Evolutionary conservation across 805 yeast genomes (phyloP).

Genomic region (Wickerhamiella nectarea): DNA sequence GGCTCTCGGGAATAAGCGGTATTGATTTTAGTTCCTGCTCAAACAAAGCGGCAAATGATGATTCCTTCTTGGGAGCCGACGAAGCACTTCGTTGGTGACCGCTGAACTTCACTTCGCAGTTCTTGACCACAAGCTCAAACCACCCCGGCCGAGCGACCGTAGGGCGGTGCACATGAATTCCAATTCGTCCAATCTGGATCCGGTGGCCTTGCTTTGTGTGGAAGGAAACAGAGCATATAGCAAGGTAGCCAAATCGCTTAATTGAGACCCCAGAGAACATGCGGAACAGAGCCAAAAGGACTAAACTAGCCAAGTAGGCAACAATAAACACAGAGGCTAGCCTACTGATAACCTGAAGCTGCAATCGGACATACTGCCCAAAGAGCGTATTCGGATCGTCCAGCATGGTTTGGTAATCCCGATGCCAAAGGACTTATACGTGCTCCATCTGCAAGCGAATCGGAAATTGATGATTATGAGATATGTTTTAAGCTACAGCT

Average conservation of each 20-base stretch:
- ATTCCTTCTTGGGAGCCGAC: background rate
- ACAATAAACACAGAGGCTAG: conserved; percentile 15
- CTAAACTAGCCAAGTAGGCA: conserved; percentile 25
- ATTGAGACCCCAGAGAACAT: conserved; percentile 30
- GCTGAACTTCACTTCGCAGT: conserved; percentile 21
- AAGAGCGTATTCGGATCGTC: conserved; percentile 12
- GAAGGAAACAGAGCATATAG: conserved; percentile 26
- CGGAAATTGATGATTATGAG: background rate
- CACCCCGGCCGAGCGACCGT: conserved; percentile 31
- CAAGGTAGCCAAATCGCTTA: conserved; percentile 31
- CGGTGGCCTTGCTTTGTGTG: conserved; percentile 26
- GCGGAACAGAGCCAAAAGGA: conserved; percentile 28
- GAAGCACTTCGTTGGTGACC: background rate
- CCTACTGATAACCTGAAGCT: conserved; percentile 18
- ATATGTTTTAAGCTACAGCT: background rate
- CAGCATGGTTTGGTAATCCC: conserved; percentile 3
- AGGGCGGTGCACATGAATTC: conserved; percentile 29
- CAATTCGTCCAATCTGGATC: conserved; percentile 26
- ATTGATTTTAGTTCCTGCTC: conserved; percentile 9
- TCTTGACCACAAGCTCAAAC: conserved; percentile 24
- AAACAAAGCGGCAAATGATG: background rate
- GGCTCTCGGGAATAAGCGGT: conserved; percentile 15
- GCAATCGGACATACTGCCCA: conserved; percentile 17
- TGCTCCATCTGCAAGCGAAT: background rate
- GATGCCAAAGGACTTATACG: background rate